Evolutionary conservation across 2,329 filamentous ascomycete species (phyloP), one percentile per base, ranked within the genome.

Genomic region (Paecilomyces niveus): DNA sequence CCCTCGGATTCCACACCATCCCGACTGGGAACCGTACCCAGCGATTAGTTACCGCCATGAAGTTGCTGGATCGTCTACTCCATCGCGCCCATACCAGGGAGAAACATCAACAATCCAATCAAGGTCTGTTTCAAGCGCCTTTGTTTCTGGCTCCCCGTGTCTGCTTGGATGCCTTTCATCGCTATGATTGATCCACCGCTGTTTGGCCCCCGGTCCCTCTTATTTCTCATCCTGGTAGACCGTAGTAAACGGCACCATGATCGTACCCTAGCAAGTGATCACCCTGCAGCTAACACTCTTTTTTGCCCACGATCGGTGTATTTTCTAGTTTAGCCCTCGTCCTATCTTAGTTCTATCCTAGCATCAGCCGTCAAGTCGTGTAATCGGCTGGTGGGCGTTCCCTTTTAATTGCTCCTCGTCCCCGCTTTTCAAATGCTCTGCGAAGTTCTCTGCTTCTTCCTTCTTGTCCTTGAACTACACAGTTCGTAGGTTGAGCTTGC

Each of bases 31-130:
- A 45, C 11, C n/a, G 15, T n/a, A 18, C 15, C 18, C 15, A 13
- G 35, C 18, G 50, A 29, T 52, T 52, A 52, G 22, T 3, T 29
- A n/a, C 50, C 50, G 21, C 54, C 54, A 65, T 65, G 64, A 60
- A 58, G 33, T 57, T 53, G 57, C 53, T 65, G 22, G 58, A 65
- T 57, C 60, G 60, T 45, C 26, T 66, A 24, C 15, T 63, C 31
- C 58, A 55, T 54, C 62, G 61, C 54, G 53, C 64, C 56, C 62
- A 63, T 59, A 52, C 55, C 58, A 60, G 54, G 56, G 59, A 58
- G 51, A 62, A 58, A 60, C 61, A 53, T 53, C 57, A 55, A 26
- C 54, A 55, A 55, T 45, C 54, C 54, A 45, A 10, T 13, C 54
- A 55, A 55, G 54, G 54, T 55, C 26, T 22, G 54, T 55, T 39